Evolutionary conservation across 441 rosid genomes (phyloP), one percentile per base, ranked within the genome.

Genomic region (Adansonia grandidieri): DNA sequence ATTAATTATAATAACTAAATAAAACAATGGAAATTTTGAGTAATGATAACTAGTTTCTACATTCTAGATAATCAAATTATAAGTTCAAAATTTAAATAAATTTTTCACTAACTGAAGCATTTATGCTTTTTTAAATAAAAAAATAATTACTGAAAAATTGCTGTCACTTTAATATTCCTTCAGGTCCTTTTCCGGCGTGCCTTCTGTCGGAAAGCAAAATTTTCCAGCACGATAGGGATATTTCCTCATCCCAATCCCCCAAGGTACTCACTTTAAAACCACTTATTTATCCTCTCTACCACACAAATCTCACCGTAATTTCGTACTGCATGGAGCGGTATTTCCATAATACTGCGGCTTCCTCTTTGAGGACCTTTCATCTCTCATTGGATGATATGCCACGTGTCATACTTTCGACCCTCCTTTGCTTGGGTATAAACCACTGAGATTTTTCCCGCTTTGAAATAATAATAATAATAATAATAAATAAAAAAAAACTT

Each of bases 371-470:
- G 66, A 54, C 45, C 78, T 11, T 63, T 45, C 56, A 11, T 60
- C 77, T 2, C 63, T 47, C 48, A n/a, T 51, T 77, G 86, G 93
- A 88, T 77, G 95, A 84, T 47, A 71, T 8, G 84, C 90, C 89
- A 90, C 98, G 98, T 91, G 96, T 90, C 90, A 63, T 2, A 1
- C 76, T 76, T 75, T 88, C 88, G 71, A 82, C 68, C 93, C 83
- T 69, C 90, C 80, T 85, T 85, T 82, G 75, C 75, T 86, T 57
- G 84, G 81, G 68, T 79, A 68, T 75, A 32, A 82, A 81, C 88
- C 89, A 86, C 87, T 82, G 76, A 78, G 88, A 81, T 42, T 63
- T 84, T 95, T 89, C 88, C 95, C 91, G 90, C 92, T 91, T 85
- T 64, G 63, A 62, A 75, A 82, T 24, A 28, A 28, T 42, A 75